phyloP scores from a whole-genome alignment of 768 basidiomycete species.

The Dioszegia aurantiaca region DNA sequence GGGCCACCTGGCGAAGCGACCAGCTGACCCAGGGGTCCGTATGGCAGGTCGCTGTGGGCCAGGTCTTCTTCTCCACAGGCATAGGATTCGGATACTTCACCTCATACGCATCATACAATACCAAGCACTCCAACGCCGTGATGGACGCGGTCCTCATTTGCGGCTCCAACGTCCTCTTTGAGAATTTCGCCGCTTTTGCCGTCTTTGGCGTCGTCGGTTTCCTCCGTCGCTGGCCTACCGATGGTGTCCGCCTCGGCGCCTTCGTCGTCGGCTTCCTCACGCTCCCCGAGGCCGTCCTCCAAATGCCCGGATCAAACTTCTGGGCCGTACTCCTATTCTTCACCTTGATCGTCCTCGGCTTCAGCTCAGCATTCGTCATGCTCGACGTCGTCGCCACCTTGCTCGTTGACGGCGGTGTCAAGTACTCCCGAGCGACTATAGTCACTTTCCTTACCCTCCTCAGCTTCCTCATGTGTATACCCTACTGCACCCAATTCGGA shows the following conservation, averaged over 20 bases:
- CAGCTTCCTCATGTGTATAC: conserved; percentile 19
- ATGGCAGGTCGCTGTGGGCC: conserved; percentile 20
- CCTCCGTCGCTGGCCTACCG: conserved; percentile 15
- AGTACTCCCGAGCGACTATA: conserved; percentile 18
- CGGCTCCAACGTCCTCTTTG: conserved; percentile 20
- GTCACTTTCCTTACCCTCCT: conserved; percentile 18
- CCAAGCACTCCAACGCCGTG: conserved; percentile 22
- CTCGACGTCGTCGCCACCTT: conserved; percentile 20
- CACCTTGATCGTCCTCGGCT: conserved; percentile 20
- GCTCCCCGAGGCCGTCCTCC: conserved; percentile 17
- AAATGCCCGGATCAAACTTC: conserved; percentile 20
- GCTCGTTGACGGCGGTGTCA: conserved; percentile 17
- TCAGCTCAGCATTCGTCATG: conserved; percentile 20
- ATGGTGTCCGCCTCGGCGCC: conserved; percentile 19
- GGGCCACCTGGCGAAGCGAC: conserved; percentile 18
- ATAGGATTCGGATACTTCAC: conserved; percentile 25
- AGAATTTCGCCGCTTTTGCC: conserved; percentile 23
- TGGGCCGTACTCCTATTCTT: conserved; percentile 21
- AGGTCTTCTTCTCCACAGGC: conserved; percentile 25
- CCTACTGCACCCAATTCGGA: conserved; percentile 62
- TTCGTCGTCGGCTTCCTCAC: conserved; percentile 21
- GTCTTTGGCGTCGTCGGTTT: conserved; percentile 24
- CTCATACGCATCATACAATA: conserved; percentile 22
- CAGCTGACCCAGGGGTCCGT: conserved; percentile 6
- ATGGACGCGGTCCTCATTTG: conserved; percentile 23